Conservation (phyloP, 148 eudicot species). For the Oxyria digyna region DNA sequence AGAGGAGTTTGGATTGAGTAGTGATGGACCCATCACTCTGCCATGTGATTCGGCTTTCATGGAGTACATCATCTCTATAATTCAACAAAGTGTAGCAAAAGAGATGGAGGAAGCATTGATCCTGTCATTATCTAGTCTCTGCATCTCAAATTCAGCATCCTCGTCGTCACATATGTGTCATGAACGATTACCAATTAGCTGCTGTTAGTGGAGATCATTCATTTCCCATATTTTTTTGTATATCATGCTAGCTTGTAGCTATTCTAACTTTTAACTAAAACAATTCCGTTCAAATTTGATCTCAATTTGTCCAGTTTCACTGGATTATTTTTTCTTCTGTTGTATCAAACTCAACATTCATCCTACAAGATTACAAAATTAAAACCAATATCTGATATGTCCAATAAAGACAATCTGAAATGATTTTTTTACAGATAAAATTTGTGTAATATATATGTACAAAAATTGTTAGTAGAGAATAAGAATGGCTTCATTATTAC, state of each 20-base stretch:
- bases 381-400: no score
- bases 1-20: conserved; percentile 2
- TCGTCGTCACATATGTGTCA: no score
- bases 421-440: no score
- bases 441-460: no score
- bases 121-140: neutral
- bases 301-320: neutral
- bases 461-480: no score
- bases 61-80: conserved; percentile 18
- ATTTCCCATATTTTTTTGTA: neutral
- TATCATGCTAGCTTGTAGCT: neutral
- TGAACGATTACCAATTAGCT: no score
- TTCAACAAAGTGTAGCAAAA: conserved; percentile 10
- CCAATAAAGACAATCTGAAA: no score
- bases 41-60: conserved; percentile 2
- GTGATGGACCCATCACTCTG: neutral
- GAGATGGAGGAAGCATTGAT: conserved; percentile 18
- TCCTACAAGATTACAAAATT: no score
- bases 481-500: no score
- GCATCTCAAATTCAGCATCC: no score
- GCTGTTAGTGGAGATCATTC: no score
- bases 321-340: neutral
- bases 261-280: neutral
- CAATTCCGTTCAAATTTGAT: neutral
- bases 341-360: no score